These are phyloP conservation scores for Kernera saxatilis DNA, from an alignment of 345 rosid species.

Conservation along the genomic window DNA sequence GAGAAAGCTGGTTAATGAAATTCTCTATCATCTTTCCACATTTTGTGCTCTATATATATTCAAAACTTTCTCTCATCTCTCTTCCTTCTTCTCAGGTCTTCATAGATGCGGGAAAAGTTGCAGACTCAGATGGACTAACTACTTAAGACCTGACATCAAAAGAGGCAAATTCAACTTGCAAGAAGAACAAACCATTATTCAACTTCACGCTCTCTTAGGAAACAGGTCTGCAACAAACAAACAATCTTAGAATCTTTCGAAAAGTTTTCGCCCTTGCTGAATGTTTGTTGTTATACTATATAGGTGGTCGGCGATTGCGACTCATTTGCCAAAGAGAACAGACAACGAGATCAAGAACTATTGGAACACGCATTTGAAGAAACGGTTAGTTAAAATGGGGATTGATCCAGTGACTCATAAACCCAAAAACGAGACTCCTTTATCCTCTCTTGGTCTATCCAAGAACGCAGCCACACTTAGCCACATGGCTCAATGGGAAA, in stretches of 20 bases:
- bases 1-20: constrained; percentile 60
- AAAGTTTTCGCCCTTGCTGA: constrained; percentile 14
- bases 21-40: background rate
- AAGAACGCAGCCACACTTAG: constrained; percentile 70
- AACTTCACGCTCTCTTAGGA: constrained; percentile 32
- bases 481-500: constrained; percentile 97
- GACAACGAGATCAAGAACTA: constrained; percentile 77
- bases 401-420: constrained; percentile 83
- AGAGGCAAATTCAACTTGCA: constrained; percentile 34
- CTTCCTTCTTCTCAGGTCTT: constrained; percentile 44
- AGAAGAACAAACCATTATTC: constrained; percentile 33
- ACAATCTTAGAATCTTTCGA: background rate
- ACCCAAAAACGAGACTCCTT: constrained; percentile 54
- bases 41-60: background rate
- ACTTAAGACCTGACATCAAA: constrained; percentile 33
- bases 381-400: constrained; percentile 63
- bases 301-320: constrained; percentile 84
- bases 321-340: constrained; percentile 71
- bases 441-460: constrained; percentile 42
- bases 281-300: background rate
- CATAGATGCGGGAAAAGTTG: constrained; percentile 94
- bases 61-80: background rate
- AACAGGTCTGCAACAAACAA: constrained; percentile 13
- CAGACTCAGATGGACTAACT: constrained; percentile 76
- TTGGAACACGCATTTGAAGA: constrained; percentile 80